A percentile compares a stretch with the other conserved stretches of the same genome.
Evolutionary conservation across 2,329 filamentous ascomycete species (phyloP).

Genomic region (Apiospora rasikravindrae): DNA sequence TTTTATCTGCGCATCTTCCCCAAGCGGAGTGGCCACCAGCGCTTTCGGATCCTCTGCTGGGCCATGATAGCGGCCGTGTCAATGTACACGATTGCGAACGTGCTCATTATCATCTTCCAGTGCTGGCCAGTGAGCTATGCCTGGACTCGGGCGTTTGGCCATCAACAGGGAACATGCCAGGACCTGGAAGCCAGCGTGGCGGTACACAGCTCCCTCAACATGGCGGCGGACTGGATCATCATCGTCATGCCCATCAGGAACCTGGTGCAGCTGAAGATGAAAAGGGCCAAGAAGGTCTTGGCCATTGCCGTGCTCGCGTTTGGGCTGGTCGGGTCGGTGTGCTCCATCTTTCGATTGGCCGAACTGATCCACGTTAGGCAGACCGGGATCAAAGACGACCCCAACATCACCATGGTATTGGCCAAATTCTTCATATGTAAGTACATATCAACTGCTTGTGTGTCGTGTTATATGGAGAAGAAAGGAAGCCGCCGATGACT

Average conservation of each 20-base stretch:
- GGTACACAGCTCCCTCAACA: conserved; percentile 52
- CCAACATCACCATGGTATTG: neutral
- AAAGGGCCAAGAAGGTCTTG: conserved; percentile 53
- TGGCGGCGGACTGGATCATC: conserved; percentile 55
- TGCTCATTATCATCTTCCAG: conserved; percentile 18
- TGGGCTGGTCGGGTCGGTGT: conserved; percentile 60
- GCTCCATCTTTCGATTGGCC: conserved; percentile 51
- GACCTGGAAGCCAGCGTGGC: neutral
- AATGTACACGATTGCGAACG: conserved; percentile 3
- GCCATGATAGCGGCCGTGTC: neutral
- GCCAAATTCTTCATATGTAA: neutral
- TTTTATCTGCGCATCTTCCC: conserved; percentile 22
- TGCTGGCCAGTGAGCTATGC: conserved; percentile 18
- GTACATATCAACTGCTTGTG: neutral
- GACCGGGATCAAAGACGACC: neutral
- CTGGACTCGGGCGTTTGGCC: conserved; percentile 9
- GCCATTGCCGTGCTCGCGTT: conserved; percentile 58
- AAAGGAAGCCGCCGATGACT: neutral
- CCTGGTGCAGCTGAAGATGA: conserved; percentile 54
- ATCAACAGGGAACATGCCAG: neutral
- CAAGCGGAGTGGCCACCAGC: conserved; percentile 8
- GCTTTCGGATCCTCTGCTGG: conserved; percentile 21
- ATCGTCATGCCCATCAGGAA: conserved; percentile 57
- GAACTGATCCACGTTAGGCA: neutral
- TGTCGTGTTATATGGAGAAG: neutral